Conservation (phyloP, 345 rosid genomes). For the Moringa oleifera region DNA sequence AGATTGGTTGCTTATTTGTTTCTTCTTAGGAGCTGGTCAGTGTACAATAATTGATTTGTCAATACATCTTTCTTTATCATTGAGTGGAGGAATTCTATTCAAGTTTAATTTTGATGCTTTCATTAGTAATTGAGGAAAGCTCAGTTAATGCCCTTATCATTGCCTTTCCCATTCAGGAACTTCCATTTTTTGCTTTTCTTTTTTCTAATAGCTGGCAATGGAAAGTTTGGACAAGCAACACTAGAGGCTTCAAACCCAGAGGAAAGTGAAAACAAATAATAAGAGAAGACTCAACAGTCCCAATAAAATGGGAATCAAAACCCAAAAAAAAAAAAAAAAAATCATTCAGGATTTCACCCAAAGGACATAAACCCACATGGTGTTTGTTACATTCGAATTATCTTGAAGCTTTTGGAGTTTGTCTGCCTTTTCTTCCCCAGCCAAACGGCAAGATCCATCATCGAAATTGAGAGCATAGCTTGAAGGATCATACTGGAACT, state of each 20-base stretch:
- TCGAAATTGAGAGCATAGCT: conserved; percentile 84
- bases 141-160: no score
- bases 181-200: no score
- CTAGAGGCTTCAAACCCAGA: no score
- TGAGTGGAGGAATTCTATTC: not conserved
- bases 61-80: conserved; percentile 1
- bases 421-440: conserved; percentile 13
- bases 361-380: conserved; percentile 42
- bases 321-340: not conserved
- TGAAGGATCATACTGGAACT: conserved; percentile 90
- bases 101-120: no score
- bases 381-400: conserved; percentile 14
- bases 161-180: no score
- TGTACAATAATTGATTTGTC: conserved; percentile 13
- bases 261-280: no score
- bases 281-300: no score
- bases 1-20: conserved; percentile 16
- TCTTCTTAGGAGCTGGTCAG: conserved; percentile 11
- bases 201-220: no score
- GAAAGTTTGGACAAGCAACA: no score
- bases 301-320: no score
- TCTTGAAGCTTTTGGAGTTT: conserved; percentile 13
- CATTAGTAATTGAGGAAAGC: no score
- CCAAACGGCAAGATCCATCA: conserved; percentile 36
- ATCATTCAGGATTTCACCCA: conserved; percentile 28